A percentile compares a stretch with the other conserved stretches of the same genome.
Conservation (phyloP, 352 stramenopile genomes). For the Peronospora belbahrii region DNA sequence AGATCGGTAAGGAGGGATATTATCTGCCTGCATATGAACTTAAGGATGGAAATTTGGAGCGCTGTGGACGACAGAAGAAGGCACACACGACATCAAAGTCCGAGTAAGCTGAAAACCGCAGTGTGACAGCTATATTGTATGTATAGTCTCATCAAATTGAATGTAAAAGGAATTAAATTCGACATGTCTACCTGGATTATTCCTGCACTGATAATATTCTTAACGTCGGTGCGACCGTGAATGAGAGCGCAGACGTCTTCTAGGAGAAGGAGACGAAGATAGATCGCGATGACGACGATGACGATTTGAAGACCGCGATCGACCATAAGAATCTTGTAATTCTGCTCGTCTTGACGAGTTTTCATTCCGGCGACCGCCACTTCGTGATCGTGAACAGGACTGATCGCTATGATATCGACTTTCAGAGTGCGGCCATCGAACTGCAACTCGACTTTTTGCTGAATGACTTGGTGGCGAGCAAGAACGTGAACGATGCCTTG, state of each 20-base stretch:
- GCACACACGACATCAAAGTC: slow-evolving; percentile 61
- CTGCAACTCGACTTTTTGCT: neutral
- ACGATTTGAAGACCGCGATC: slow-evolving; percentile 5
- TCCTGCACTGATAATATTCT: neutral
- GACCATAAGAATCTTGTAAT: neutral
- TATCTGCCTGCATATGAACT: slow-evolving; percentile 71
- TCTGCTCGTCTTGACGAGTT: slow-evolving; percentile 3
- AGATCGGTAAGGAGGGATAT: slow-evolving; percentile 41
- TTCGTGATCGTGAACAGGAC: slow-evolving; percentile 20
- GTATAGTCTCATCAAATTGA: slow-evolving; percentile 17
- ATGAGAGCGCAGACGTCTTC: slow-evolving; percentile 12
- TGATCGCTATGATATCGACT: slow-evolving; percentile 3
- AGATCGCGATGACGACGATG: slow-evolving; percentile 11
- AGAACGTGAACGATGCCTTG: slow-evolving; percentile 5
- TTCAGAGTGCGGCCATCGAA: slow-evolving; percentile 9
- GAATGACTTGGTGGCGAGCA: slow-evolving; percentile 10
- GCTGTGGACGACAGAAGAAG: slow-evolving; percentile 71
- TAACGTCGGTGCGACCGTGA: slow-evolving; percentile 18
- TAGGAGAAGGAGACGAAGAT: slow-evolving; percentile 15
- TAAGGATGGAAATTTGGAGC: slow-evolving; percentile 58
- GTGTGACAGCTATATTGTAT: slow-evolving; percentile 1
- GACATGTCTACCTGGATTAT: neutral
- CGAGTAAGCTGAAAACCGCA: slow-evolving; percentile 9
- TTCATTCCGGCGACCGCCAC: slow-evolving; percentile 9
- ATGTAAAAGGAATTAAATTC: slow-evolving; percentile 4